Evolutionary conservation across 768 basidiomycete species (phyloP), one percentile per base, ranked within the genome.

Genomic region (Lyophyllum atratum): DNA sequence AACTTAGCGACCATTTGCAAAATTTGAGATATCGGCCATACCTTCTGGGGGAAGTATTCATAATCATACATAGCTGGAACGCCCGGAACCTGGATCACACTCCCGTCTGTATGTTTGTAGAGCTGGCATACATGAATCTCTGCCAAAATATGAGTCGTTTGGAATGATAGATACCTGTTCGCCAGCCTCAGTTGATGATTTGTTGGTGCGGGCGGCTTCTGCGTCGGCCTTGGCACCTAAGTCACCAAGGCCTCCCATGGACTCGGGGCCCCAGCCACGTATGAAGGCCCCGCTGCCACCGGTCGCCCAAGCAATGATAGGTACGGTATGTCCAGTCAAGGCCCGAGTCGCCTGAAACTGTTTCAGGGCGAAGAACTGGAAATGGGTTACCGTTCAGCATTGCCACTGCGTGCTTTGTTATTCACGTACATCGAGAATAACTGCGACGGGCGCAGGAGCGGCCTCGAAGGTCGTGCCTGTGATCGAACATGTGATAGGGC

Each of bases 51-150:
- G 28, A 50, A 64, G 22, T 58, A 60, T 37, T 64, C 67, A 44
- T 66, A 58, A 43, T 66, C 64, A 42, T 65, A 63, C 56, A 66
- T 60, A 19, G 64, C 49, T 1, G 64, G 67, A 22, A 70, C 43
- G 2, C 69, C 69, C 21, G 64, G 54, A 21, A 67, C 44, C 6
- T 45, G n/a, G 17, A 68, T 26, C 6, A 68, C 14, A 1, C 15
- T 58, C 12, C 69, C 69, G 15, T 65, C 54, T 0, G 55, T 59
- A 21, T 31, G 54, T 24, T 47, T 43, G 31, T 57, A 61, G 17
- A 68, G 33, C 67, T 68, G 12, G 12, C 29, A 31, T 31, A 31
- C 29, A 31, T 31, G 29, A 28, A 1, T 24, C n/a, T 25, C 14
- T n/a, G n/a, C n/a, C n/a, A n/a, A n/a, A n/a, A n/a, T n/a, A n/a